Evolutionary conservation across 148 eudicot genomes (phyloP), one percentile per base, ranked within the genome.

Genomic region (Chenopodium suecicum): DNA sequence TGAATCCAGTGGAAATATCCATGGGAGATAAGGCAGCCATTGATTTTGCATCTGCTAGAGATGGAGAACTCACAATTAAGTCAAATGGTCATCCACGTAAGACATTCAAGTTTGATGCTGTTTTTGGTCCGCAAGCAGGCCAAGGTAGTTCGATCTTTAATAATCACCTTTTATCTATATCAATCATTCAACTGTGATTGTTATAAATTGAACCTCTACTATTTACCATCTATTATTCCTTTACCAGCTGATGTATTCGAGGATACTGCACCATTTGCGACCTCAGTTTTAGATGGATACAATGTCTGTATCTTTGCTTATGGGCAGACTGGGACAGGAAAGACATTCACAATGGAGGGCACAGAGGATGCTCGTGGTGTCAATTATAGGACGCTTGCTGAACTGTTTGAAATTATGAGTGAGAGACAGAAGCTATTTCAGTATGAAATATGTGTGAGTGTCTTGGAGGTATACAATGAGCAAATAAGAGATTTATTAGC

Each of bases 301-400:
- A 95, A 94, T 80, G 95, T 92, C 13, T 95, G 99, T 84, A 93
- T 95, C 79, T 95, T 95, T 85, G 99, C 99, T 46, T 95, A 95
- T 81, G 99, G 99, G 64, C 99, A 95, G 86, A 95, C 99, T 22
- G 99, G 99, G 54, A 94, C 95, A 31, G 99, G 99, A 70, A 95
- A 95, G 73, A 95, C 99, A 41, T 95, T 90, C 81, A 95, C 99
- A 47, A 95, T 95, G 99, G 99, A 95, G 81, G 99, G 99, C 56
- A 92, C 94, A 67, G 85, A 91, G 14, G 93, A 89, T 63, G 90
- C 89, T 66, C 97, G 98, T 60, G 99, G 99, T 47, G 99, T 95
- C 74, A 95, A 95, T 82, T 95, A 89, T 48, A 89, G 98, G 81
- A 95, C 99, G 74, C 90, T 95, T 67, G 92, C 92, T 64, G 89